phyloP scores from a whole-genome alignment of 768 basidiomycete species.

The Auriculariales sp. region DNA sequence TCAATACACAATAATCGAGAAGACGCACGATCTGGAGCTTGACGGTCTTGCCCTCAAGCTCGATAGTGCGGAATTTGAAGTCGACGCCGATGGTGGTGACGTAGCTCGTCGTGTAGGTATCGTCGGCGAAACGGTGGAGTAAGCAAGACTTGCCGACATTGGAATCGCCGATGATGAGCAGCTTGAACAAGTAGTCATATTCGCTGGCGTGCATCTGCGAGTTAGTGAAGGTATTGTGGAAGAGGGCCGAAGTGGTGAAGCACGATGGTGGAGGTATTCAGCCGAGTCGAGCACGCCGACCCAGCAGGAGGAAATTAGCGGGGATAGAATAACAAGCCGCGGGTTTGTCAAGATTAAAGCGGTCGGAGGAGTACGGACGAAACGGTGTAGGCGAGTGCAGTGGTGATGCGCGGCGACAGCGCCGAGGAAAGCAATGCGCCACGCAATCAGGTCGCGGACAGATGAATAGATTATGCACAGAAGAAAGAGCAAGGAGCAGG shows the following conservation, averaged over 20 bases:
- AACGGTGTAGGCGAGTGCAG: no score
- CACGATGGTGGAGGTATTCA: background rate
- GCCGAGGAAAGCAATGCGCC: no score
- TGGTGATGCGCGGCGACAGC: no score
- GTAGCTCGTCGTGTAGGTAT: slow-evolving; percentile 95
- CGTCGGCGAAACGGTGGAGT: slow-evolving; percentile 86
- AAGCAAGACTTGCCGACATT: slow-evolving; percentile 96
- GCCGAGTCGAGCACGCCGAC: no score
- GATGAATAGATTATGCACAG: no score
- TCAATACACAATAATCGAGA: background rate
- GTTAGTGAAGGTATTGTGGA: background rate
- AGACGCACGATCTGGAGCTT: slow-evolving; percentile 90
- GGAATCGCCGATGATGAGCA: slow-evolving; percentile 87
- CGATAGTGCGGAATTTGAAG: slow-evolving; percentile 98
- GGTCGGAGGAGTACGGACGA: no score
- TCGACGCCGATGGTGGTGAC: slow-evolving; percentile 97
- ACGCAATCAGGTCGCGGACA: no score
- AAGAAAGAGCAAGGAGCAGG: no score
- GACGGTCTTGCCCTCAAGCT: slow-evolving; percentile 95
- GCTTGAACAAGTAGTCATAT: slow-evolving; percentile 94
- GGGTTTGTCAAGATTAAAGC: no score
- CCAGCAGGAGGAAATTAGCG: no score
- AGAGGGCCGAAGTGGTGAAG: background rate
- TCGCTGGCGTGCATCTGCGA: slow-evolving; percentile 71
- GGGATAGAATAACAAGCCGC: no score